Evolutionary conservation across 306 rosid species (phyloP).

Genomic region (Benincasa hispida): DNA sequence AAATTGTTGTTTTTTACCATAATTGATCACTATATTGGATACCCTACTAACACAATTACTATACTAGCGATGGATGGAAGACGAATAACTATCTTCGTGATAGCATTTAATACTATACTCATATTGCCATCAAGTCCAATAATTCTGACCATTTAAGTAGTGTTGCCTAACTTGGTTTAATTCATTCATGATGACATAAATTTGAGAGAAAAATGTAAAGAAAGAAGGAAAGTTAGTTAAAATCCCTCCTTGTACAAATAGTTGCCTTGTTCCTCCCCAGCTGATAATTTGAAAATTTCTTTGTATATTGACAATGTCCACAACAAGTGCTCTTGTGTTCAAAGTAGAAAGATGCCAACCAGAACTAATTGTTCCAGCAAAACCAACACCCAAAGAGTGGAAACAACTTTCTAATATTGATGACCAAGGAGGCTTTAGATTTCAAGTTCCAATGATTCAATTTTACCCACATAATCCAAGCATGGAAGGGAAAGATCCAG

Average conservation of each 20-base stretch:
- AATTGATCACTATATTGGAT: too few relatives aligned
- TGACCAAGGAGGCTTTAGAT: background rate
- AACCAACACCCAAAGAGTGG: background rate
- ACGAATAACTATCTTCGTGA: too few relatives aligned
- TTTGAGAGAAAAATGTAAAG: background rate
- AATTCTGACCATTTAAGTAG: too few relatives aligned
- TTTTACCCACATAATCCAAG: background rate
- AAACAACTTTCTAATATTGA: background rate
- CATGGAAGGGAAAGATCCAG: background rate
- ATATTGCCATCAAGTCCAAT: too few relatives aligned
- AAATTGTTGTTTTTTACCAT: too few relatives aligned
- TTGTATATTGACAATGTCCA: background rate
- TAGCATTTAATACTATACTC: too few relatives aligned
- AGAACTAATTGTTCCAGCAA: slow-evolving; percentile 11
- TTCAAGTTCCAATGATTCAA: background rate
- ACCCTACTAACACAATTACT: too few relatives aligned
- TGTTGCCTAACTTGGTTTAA: background rate
- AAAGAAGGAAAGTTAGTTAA: too few relatives aligned
- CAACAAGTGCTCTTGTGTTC: too few relatives aligned
- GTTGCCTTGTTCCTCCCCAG: background rate
- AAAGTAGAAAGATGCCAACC: background rate
- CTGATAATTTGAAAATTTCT: background rate
- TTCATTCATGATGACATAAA: background rate
- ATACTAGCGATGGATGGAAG: too few relatives aligned
- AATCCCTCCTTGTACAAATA: too few relatives aligned